These are phyloP conservation scores for Afroboletus lepidellus DNA, from an alignment of 1,284 basidiomycete genomes.

Conservation along the genomic window DNA sequence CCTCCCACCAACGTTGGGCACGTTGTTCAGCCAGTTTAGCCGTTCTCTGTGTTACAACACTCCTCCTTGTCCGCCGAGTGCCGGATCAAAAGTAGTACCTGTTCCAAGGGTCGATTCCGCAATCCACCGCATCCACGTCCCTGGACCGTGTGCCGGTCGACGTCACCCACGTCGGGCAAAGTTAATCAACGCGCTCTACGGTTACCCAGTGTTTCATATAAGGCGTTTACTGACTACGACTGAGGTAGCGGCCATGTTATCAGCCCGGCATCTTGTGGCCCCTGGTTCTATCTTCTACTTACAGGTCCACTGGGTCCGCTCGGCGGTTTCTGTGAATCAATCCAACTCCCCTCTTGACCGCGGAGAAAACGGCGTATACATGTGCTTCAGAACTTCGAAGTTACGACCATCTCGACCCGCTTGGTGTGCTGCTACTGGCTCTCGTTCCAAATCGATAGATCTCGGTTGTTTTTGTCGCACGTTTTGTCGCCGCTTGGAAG, in stretches of 20 bases:
- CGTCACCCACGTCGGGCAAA: too few relatives aligned
- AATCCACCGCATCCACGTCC: background rate
- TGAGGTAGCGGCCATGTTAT: too few relatives aligned
- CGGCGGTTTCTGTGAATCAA: slow-evolving; percentile 1
- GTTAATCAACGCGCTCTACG: too few relatives aligned
- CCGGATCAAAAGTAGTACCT: background rate
- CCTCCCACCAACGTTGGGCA: slow-evolving; percentile 4
- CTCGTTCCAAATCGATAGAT: slow-evolving; percentile 1
- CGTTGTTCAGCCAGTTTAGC: background rate
- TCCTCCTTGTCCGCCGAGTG: slow-evolving; percentile 1
- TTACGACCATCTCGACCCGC: too few relatives aligned
- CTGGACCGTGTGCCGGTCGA: background rate
- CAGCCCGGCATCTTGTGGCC: too few relatives aligned
- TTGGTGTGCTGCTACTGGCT: background rate
- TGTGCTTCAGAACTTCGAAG: background rate
- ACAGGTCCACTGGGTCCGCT: background rate
- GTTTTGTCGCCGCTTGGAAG: slow-evolving; percentile 2
- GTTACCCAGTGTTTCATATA: background rate
- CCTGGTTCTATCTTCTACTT: background rate
- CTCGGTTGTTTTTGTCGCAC: slow-evolving; percentile 13
- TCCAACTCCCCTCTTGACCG: background rate
- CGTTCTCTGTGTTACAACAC: slow-evolving; percentile 3
- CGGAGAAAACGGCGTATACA: slow-evolving; percentile 5
- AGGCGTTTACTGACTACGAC: too few relatives aligned
- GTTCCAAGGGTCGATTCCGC: slow-evolving; percentile 3